Base-by-base conservation (phyloP, 179 eudicot genomes). In the Dionaea muscipula region DNA sequence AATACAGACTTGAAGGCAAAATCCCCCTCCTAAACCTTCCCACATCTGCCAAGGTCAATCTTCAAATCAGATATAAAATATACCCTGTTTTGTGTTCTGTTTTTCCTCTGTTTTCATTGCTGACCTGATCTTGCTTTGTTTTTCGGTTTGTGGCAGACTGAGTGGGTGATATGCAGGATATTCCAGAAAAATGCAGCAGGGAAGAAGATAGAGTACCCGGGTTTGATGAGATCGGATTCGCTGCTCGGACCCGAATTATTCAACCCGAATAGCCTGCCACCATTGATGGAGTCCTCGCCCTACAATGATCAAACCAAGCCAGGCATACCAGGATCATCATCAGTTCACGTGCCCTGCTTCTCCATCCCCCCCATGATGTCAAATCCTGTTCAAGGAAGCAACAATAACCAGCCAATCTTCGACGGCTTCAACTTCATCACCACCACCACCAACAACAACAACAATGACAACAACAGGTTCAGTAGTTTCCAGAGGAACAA, bases 91-190 rank as follows among this genome's bases (percentile, higher is more conserved):
- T 48, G 21, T 26, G 15, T 44, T 33, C 16, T 15, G 39, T 7
- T 36, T 31, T 7, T 31, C 2, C 11, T 57, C 21, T 24, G 6
- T 1, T 50, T 19, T 9, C 11, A 17, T 11, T 47, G 48, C 51
- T 27, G 12, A 28, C 35, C 28, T 49, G 24, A 35, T 60, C 19
- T 36, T 21, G 2, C 25, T 19, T 2, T 48, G 19, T 11, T 4
- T 39, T 57, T 50, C 41, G 4, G 4, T 49, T 14, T 22, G 7
- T 13, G 9, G 65, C 88, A 90, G 97, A 82, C 80, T 69, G 97
- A 90, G 58, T 90, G 97, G 95, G 97, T 86, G 73, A 86, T 90
- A 6, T 75, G 86, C 24, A 72, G 94, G 77, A 80, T 86, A 0
- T 90, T 86, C 26, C 72, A 86, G 23, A 90, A 90, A 64, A 80